Evolutionary conservation across 768 basidiomycete genomes (phyloP).

Genomic region (Guyanaporus albipodus): DNA sequence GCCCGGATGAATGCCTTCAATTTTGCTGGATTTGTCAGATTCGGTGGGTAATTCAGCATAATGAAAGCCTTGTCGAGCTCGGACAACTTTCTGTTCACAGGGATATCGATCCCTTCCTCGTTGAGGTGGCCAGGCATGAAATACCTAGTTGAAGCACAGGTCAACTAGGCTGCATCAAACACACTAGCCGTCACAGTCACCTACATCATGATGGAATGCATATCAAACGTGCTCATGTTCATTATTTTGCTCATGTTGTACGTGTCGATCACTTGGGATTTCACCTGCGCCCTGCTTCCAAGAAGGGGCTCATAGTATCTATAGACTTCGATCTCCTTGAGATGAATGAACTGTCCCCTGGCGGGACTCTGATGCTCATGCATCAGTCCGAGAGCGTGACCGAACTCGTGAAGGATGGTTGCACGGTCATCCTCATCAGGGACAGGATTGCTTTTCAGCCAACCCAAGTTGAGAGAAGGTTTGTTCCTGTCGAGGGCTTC

Average conservation of each 20-base stretch:
- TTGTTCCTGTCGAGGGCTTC: neutral
- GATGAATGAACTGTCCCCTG: constrained; percentile 10
- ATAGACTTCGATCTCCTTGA: constrained; percentile 10
- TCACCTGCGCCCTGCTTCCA: neutral
- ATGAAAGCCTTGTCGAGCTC: neutral
- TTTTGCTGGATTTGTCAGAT: no score
- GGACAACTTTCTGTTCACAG: neutral
- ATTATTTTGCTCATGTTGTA: neutral
- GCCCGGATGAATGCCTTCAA: neutral
- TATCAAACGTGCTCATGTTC: neutral
- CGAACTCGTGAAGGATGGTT: constrained; percentile 27
- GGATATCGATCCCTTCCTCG: neutral
- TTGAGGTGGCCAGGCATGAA: neutral
- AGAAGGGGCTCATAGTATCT: neutral
- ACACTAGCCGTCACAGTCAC: neutral
- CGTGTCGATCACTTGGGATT: neutral
- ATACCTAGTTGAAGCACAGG: neutral
- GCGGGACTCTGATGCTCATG: constrained; percentile 29
- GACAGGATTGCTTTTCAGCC: neutral
- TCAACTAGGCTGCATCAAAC: neutral
- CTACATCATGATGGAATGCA: neutral
- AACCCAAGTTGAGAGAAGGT: neutral
- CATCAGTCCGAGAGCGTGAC: constrained; percentile 24
- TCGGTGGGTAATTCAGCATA: neutral
- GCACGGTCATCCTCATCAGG: neutral